Conservation (phyloP, 768 basidiomycete genomes). For the Phallus indusiatus region DNA sequence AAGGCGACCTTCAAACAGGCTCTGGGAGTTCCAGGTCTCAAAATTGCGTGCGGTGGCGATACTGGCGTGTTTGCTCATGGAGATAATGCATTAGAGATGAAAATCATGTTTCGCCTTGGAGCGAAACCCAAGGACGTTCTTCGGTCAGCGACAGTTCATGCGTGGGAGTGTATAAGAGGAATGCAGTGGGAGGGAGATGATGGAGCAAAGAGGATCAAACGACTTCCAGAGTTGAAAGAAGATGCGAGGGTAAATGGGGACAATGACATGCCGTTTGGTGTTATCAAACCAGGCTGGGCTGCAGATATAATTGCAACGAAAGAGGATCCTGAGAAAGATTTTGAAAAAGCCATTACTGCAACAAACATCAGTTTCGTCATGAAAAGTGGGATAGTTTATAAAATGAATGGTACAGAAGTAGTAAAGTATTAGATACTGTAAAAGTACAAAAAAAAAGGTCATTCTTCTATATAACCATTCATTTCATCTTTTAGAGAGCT, state of each 20-base stretch:
- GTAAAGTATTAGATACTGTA: background rate
- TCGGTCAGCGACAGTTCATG: conserved; percentile 49
- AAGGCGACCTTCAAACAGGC: conserved; percentile 35
- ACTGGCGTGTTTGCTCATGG: conserved; percentile 58
- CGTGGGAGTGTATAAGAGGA: conserved; percentile 46
- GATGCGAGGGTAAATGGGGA: conserved; percentile 28
- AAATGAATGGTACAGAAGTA: conserved; percentile 26
- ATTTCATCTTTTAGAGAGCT: background rate
- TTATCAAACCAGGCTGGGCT: conserved; percentile 42
- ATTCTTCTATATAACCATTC: background rate
- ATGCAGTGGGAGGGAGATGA: conserved; percentile 33
- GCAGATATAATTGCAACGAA: conserved; percentile 36
- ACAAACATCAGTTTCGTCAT: conserved; percentile 44
- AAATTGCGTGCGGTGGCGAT: conserved; percentile 55
- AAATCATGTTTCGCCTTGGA: conserved; percentile 48
- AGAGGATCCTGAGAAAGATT: conserved; percentile 30
- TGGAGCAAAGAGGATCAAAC: conserved; percentile 19
- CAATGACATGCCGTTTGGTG: conserved; percentile 48
- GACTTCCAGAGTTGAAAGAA: conserved; percentile 19
- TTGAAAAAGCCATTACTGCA: conserved; percentile 36
- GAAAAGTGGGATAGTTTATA: conserved; percentile 44
- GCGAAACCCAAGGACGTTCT: conserved; percentile 44
- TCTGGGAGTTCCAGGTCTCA: conserved; percentile 32
- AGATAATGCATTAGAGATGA: conserved; percentile 49
- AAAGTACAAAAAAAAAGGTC: too few species aligned